phyloP scores from a whole-genome alignment of 2,329 filamentous ascomycete species.

The Leptographium radiaticola region DNA sequence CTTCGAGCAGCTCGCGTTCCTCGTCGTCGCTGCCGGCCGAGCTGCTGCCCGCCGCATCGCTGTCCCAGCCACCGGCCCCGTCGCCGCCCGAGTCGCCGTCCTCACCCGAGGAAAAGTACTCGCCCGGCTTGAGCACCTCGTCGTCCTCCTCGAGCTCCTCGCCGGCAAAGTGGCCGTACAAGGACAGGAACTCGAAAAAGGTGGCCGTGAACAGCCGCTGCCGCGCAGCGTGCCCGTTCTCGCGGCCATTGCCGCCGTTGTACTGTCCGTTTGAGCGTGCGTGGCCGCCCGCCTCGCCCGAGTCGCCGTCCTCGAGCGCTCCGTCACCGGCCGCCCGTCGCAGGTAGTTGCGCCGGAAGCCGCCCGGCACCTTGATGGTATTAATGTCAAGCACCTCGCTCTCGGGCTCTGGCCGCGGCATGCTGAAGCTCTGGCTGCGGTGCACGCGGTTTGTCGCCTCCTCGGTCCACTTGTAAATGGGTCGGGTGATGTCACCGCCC shows the following conservation, averaged over 20 bases:
- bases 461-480: conserved; percentile 95
- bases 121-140: conserved; percentile 71
- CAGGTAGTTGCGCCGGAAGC: conserved; percentile 83
- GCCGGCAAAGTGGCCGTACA: conserved; percentile 96
- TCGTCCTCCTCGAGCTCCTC: conserved; percentile 96
- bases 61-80: conserved; percentile 31
- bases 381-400: conserved; percentile 73
- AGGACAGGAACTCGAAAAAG: conserved; percentile 87
- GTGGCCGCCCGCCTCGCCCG: conserved; percentile 7
- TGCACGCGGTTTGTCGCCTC: conserved; percentile 61
- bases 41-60: conserved; percentile 29
- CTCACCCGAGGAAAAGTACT: conserved; percentile 77
- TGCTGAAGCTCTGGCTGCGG: conserved; percentile 79
- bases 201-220: conserved; percentile 70
- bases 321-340: conserved; percentile 55
- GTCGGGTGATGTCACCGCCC: conserved; percentile 85
- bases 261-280: neutral
- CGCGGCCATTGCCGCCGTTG: neutral
- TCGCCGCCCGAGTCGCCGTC: conserved; percentile 23
- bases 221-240: conserved; percentile 27
- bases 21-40: conserved; percentile 39
- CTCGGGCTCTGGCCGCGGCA: conserved; percentile 65
- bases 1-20: conserved; percentile 70
- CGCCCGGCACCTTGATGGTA: conserved; percentile 84
- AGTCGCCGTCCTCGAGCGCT: conserved; percentile 27